A percentile compares a stretch with the other conserved stretches of the same genome.
These are phyloP conservation scores for Begonia masoniana DNA, from an alignment of 306 rosid genomes.

Conservation along the genomic window DNA sequence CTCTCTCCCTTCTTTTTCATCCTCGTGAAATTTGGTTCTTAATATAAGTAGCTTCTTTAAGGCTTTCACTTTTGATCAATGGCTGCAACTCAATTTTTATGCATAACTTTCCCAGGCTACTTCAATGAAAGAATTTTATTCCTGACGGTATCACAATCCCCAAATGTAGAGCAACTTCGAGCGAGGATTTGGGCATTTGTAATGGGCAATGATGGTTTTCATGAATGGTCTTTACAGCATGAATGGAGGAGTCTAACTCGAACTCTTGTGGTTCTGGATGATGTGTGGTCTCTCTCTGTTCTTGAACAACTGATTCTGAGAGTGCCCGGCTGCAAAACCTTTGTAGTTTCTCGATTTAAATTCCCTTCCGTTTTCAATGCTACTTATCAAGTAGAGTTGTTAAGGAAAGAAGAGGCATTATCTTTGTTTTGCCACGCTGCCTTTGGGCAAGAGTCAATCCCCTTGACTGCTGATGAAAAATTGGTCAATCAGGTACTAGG, in stretches of 20 bases:
- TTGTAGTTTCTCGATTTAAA: conserved; percentile 59
- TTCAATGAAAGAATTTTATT: conserved; percentile 57
- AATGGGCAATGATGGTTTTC: conserved; percentile 35
- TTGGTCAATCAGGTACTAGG: conserved; percentile 66
- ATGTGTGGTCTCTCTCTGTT: conserved; percentile 57
- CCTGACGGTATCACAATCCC: conserved; percentile 83
- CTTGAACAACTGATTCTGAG: conserved; percentile 42
- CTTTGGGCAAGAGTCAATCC: conserved; percentile 65
- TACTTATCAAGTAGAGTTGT: conserved; percentile 55
- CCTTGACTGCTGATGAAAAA: conserved; percentile 35
- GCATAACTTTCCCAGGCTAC: conserved; percentile 30
- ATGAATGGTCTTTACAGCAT: conserved; percentile 25
- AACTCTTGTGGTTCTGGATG: conserved; percentile 65
- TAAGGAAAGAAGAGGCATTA: conserved; percentile 52
- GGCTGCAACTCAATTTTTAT: conserved; percentile 1
- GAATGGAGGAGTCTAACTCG: conserved; percentile 20
- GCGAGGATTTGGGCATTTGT: conserved; percentile 45
- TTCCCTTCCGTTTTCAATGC: conserved; percentile 29
- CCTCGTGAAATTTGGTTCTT: neutral
- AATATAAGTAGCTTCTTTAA: too few relatives aligned
- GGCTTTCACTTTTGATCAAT: neutral
- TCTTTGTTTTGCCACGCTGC: conserved; percentile 84
- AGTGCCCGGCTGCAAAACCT: conserved; percentile 51
- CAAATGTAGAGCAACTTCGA: conserved; percentile 54
- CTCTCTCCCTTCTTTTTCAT: neutral